Percentiles rank a stretch among this genome's conserved stretches.
Evolutionary conservation across 371 early-diverging fungal genomes (phyloP).

Genomic region (Dichotomocladium elegans): DNA sequence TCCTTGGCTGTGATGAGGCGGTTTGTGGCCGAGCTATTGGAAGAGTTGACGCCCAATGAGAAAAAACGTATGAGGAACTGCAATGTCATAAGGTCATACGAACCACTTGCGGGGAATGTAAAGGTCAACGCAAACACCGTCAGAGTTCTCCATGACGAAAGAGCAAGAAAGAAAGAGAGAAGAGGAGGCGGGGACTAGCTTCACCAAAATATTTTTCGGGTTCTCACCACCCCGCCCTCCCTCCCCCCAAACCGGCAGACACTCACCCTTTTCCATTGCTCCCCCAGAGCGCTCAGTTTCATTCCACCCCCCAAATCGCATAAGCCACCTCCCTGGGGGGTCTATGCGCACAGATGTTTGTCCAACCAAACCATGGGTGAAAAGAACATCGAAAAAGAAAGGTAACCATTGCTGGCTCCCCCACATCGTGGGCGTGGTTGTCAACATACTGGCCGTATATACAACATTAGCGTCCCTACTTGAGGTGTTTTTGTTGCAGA

Average conservation of each 20-base stretch:
- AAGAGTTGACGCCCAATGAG: background rate
- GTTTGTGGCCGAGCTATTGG: conserved; percentile 49
- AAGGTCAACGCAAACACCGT: conserved; percentile 80
- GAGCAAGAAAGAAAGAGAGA: conserved; percentile 8
- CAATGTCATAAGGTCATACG: conserved; percentile 10
- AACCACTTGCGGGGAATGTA: conserved; percentile 97
- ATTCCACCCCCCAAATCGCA: too few relatives aligned
- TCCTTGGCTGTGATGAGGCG: conserved; percentile 72
- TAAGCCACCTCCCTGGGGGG: too few relatives aligned
- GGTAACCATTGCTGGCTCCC: too few relatives aligned
- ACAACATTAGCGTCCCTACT: too few relatives aligned
- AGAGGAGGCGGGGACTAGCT: background rate
- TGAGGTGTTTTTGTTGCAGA: too few relatives aligned
- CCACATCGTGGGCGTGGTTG: too few relatives aligned
- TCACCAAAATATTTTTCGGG: background rate
- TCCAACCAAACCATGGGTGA: too few relatives aligned
- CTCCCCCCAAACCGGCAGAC: too few relatives aligned
- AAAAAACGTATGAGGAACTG: background rate
- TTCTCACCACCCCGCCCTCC: background rate
- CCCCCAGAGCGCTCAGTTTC: too few relatives aligned
- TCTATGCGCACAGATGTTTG: too few relatives aligned
- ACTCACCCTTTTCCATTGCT: background rate
- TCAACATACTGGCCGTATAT: too few relatives aligned
- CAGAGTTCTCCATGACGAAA: conserved; percentile 61
- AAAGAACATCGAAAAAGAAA: too few relatives aligned